Percentiles rank a stretch among this genome's conserved stretches.
Conservation (phyloP, 2,329 filamentous ascomycete species). For the Pseudocercospora macadamiae region DNA sequence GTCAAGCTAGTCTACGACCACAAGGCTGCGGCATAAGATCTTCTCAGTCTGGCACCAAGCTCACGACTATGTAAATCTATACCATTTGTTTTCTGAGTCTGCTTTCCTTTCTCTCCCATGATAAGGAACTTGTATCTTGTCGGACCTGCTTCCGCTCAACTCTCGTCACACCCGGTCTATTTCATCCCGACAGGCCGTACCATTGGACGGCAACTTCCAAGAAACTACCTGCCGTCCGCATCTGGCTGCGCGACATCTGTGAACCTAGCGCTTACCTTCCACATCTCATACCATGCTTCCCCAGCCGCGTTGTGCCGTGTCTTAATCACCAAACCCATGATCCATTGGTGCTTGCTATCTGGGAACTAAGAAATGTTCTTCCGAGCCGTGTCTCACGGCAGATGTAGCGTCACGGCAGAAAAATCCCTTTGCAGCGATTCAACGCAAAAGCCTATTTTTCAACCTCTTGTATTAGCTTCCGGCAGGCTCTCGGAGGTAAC, state of each 20-base stretch:
- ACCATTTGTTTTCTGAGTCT: background rate
- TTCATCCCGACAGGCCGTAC: background rate
- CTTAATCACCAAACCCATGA: background rate
- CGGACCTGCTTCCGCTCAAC: background rate
- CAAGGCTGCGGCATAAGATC: slow-evolving; percentile 19
- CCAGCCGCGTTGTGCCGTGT: slow-evolving; percentile 3
- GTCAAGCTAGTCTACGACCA: slow-evolving; percentile 50
- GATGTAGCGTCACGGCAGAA: background rate
- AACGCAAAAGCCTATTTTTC: no score
- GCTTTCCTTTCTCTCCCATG: no score
- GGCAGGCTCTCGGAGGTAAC: no score
- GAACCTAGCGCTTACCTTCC: background rate
- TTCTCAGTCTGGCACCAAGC: background rate
- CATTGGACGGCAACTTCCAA: background rate
- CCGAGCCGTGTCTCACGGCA: slow-evolving; percentile 7
- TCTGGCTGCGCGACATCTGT: background rate
- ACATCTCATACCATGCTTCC: background rate
- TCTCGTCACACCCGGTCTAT: no score
- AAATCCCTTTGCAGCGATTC: no score
- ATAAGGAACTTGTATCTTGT: no score
- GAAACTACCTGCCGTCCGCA: background rate
- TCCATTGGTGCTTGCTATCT: background rate
- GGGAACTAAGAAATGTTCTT: slow-evolving; percentile 8
- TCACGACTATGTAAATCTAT: background rate
- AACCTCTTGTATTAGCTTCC: no score